A percentile compares a stretch with the other conserved stretches of the same genome.
These are phyloP conservation scores for Yamadazyma atmosphaerica DNA, from an alignment of 1,139 yeast species.

Conservation along the genomic window DNA sequence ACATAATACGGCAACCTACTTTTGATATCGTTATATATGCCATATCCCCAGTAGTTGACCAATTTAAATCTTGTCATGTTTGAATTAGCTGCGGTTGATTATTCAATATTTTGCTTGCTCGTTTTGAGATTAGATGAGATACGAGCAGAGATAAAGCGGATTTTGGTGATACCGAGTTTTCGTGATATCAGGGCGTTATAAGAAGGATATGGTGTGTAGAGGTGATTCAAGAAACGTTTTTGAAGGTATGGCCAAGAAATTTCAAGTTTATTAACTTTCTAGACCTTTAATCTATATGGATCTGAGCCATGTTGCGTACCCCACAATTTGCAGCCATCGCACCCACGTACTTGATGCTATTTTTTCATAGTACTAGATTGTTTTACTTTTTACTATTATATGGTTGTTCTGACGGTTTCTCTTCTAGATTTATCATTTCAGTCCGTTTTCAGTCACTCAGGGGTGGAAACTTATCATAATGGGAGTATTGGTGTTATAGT, in stretches of 20 bases:
- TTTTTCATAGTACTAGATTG: not conserved
- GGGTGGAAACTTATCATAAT: too few relatives aligned
- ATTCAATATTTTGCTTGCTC: not conserved
- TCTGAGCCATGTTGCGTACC: not conserved
- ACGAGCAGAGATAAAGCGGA: too few relatives aligned
- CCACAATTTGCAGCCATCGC: not conserved
- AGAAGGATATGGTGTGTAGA: too few relatives aligned
- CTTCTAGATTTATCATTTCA: too few relatives aligned
- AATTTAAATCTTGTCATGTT: constrained; percentile 6
- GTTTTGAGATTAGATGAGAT: not conserved
- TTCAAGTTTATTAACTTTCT: not conserved
- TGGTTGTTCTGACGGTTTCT: not conserved
- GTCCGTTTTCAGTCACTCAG: too few relatives aligned
- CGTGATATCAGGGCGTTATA: too few relatives aligned
- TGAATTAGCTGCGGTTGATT: too few relatives aligned
- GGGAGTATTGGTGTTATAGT: too few relatives aligned
- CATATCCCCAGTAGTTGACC: constrained; percentile 39
- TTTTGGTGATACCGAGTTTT: too few relatives aligned
- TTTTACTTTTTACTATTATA: not conserved
- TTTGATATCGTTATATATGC: constrained; percentile 56
- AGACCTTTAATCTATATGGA: not conserved
- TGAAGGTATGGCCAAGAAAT: not conserved
- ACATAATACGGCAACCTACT: constrained; percentile 64
- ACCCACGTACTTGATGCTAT: too few relatives aligned
- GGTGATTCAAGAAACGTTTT: too few relatives aligned